phyloP scores from a whole-genome alignment of 1,139 yeast genomes.

The Geotrichum carabidarum region DNA sequence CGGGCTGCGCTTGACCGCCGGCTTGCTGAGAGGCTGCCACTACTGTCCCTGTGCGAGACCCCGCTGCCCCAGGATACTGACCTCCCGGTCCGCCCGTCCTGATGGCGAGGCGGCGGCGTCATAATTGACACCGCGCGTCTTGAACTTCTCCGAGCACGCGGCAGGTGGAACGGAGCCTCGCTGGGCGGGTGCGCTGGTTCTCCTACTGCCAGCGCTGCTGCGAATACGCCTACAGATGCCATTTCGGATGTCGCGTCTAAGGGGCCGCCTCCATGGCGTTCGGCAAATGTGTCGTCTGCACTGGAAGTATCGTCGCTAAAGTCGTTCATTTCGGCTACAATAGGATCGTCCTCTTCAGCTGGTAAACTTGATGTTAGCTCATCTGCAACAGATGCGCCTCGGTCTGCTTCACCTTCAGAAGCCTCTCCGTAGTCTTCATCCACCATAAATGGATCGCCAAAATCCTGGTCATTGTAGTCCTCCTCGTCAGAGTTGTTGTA shows the following conservation, averaged over 20 bases:
- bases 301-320: neutral
- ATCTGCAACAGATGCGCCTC: neutral
- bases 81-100: too few relatives aligned
- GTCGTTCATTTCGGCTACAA: neutral
- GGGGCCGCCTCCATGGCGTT: neutral
- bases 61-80: too few relatives aligned
- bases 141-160: too few relatives aligned
- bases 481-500: slow-evolving; percentile 10
- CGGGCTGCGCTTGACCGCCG: slow-evolving; percentile 1
- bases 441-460: slow-evolving; percentile 9
- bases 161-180: too few relatives aligned
- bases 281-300: slow-evolving; percentile 7
- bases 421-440: slow-evolving; percentile 11
- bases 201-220: neutral
- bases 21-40: neutral
- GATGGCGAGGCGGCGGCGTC: too few relatives aligned
- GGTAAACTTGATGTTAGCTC: neutral
- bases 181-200: neutral
- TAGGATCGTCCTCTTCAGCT: neutral
- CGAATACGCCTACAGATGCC: neutral
- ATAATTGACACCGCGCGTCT: too few relatives aligned
- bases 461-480: slow-evolving; percentile 8
- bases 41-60: neutral
- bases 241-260: neutral
- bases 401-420: neutral